These are phyloP conservation scores for Podospora pseudoanserina DNA, from an alignment of 495 filamentous ascomycete genomes.

Conservation along the genomic window DNA sequence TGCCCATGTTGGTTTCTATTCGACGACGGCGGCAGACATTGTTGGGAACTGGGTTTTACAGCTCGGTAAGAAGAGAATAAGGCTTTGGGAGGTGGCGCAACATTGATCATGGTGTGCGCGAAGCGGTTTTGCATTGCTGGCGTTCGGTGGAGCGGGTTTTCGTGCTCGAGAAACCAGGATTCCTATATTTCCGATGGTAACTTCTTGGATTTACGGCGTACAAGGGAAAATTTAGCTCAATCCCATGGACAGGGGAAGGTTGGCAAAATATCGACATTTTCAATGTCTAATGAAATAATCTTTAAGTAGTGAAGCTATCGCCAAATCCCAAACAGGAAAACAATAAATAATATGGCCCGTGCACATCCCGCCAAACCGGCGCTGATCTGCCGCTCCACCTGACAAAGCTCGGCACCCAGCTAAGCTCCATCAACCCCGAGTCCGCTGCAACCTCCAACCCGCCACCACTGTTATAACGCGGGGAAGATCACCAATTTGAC, in stretches of 20 bases:
- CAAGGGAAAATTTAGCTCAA: neutral
- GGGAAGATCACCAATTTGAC: neutral
- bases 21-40: neutral
- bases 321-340: neutral
- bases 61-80: neutral
- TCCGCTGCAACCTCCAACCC: neutral
- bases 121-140: neutral
- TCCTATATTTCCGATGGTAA: neutral
- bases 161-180: neutral
- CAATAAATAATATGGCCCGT: neutral
- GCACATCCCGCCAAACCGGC: neutral
- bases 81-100: neutral
- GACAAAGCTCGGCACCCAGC: neutral
- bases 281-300: too few relatives aligned
- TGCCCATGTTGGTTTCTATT: slow-evolving; percentile 1
- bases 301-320: neutral
- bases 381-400: neutral
- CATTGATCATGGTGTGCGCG: neutral
- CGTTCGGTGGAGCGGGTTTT: neutral
- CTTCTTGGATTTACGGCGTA: neutral
- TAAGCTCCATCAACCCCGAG: neutral
- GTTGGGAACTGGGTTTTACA: too few relatives aligned
- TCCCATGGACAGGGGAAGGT: neutral
- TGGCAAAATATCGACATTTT: neutral
- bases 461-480: neutral